phyloP scores from a whole-genome alignment of 257 asterid species.

The Solanum tarapatanum region DNA sequence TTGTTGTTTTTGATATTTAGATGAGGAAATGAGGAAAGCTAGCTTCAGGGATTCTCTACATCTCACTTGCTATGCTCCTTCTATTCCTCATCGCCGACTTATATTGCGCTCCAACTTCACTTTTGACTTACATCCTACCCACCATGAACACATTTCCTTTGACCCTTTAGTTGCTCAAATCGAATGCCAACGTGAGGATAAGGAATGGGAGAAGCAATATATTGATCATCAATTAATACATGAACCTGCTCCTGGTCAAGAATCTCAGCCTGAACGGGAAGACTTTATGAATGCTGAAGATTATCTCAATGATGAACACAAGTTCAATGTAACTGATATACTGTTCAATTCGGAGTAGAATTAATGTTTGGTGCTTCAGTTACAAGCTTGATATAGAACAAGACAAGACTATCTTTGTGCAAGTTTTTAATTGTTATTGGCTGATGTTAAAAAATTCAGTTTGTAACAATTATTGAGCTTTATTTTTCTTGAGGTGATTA shows the following conservation, averaged over 20 bases:
- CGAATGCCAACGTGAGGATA: conserved; percentile 74
- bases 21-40: conserved; percentile 59
- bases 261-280: conserved; percentile 91
- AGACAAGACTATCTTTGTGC: too few relatives aligned
- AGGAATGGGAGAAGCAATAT: conserved; percentile 61
- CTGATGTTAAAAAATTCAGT: too few relatives aligned
- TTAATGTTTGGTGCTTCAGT: too few relatives aligned
- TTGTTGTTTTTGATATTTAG: neutral
- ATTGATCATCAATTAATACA: conserved; percentile 27
- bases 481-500: too few relatives aligned
- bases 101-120: conserved; percentile 80
- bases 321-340: conserved; percentile 77
- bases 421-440: too few relatives aligned
- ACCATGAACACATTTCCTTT: conserved; percentile 41
- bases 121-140: conserved; percentile 2
- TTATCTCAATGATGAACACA: conserved; percentile 74
- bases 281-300: conserved; percentile 87
- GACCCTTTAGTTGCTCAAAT: conserved; percentile 83
- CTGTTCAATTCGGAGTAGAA: neutral
- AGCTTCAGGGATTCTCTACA: conserved; percentile 51
- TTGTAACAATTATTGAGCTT: too few relatives aligned
- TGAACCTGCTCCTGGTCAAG: conserved; percentile 32
- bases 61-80: conserved; percentile 42
- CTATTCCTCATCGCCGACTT: conserved; percentile 69
- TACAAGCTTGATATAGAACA: too few relatives aligned